Evolutionary conservation across 177 flowering plant genomes (phyloP).

Genomic region (Telopea speciosissima): DNA sequence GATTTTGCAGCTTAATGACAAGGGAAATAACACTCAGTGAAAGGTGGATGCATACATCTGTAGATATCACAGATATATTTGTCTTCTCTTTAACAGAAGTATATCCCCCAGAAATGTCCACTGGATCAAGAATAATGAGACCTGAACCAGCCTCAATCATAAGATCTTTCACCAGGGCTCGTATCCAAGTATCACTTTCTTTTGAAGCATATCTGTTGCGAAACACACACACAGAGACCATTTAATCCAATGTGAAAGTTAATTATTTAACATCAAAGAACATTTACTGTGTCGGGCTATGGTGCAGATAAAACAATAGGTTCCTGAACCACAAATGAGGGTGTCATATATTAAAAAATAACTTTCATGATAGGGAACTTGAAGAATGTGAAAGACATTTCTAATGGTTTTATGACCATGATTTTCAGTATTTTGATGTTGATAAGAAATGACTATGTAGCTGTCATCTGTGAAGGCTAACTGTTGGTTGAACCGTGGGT

Average conservation of each 20-base stretch:
- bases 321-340: too few relatives aligned
- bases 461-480: too few relatives aligned
- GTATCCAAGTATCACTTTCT: slow-evolving; percentile 87
- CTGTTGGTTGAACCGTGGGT: too few relatives aligned
- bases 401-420: too few relatives aligned
- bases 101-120: slow-evolving; percentile 87
- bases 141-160: slow-evolving; percentile 97
- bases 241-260: not conserved
- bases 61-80: slow-evolving; percentile 65
- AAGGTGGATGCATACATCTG: slow-evolving; percentile 75
- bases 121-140: slow-evolving; percentile 83
- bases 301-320: not conserved
- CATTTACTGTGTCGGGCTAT: not conserved
- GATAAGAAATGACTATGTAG: too few relatives aligned
- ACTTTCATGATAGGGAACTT: too few relatives aligned
- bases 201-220: slow-evolving; percentile 83
- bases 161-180: slow-evolving; percentile 81
- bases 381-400: too few relatives aligned
- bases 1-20: slow-evolving; percentile 70
- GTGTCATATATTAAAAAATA: too few relatives aligned
- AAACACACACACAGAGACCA: not conserved
- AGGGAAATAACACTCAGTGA: slow-evolving; percentile 82
- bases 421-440: too few relatives aligned
- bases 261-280: not conserved
- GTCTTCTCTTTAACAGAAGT: slow-evolving; percentile 90